Percentiles rank a stretch among this genome's conserved stretches.
These are phyloP conservation scores for Exophiala aquamarina DNA, from an alignment of 2,329 filamentous ascomycete species.

Conservation along the genomic window DNA sequence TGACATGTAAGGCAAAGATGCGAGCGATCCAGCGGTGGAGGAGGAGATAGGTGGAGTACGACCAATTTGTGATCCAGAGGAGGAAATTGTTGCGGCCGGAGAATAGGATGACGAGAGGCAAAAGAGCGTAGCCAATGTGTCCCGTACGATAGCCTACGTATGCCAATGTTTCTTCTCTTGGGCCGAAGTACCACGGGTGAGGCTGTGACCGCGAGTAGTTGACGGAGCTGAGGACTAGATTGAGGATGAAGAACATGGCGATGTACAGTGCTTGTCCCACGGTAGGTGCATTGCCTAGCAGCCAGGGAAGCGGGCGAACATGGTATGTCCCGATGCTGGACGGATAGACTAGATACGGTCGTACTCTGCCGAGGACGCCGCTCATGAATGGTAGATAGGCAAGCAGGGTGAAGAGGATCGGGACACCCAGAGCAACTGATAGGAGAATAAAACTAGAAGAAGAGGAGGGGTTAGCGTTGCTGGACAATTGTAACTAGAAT, in stretches of 20 bases:
- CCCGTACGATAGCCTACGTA: constrained; percentile 30
- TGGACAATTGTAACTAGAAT: no score
- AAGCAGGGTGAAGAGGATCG: constrained; percentile 21
- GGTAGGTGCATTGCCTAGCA: constrained; percentile 42
- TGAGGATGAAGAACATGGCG: constrained; percentile 39
- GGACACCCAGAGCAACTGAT: constrained; percentile 2
- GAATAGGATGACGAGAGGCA: constrained; percentile 36
- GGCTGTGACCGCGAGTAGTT: background rate
- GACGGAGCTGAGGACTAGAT: constrained; percentile 33
- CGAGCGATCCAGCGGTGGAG: constrained; percentile 37
- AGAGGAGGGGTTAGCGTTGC: background rate
- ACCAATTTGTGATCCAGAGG: constrained; percentile 40
- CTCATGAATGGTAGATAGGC: constrained; percentile 31
- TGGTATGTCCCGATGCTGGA: constrained; percentile 34
- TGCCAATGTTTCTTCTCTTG: background rate
- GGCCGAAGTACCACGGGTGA: background rate
- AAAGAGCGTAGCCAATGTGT: constrained; percentile 32
- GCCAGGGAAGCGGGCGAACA: constrained; percentile 34
- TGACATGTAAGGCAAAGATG: constrained; percentile 28
- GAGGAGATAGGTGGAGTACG: constrained; percentile 37
- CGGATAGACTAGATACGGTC: constrained; percentile 36
- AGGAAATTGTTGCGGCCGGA: constrained; percentile 40
- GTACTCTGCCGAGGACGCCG: constrained; percentile 28
- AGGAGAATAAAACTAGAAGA: constrained; percentile 8
- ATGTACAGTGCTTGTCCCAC: constrained; percentile 48